A percentile compares a stretch with the other conserved stretches of the same genome.
These are phyloP conservation scores for Borovskyia barvae DNA, from an alignment of 208 protist species.

Conservation along the genomic window DNA sequence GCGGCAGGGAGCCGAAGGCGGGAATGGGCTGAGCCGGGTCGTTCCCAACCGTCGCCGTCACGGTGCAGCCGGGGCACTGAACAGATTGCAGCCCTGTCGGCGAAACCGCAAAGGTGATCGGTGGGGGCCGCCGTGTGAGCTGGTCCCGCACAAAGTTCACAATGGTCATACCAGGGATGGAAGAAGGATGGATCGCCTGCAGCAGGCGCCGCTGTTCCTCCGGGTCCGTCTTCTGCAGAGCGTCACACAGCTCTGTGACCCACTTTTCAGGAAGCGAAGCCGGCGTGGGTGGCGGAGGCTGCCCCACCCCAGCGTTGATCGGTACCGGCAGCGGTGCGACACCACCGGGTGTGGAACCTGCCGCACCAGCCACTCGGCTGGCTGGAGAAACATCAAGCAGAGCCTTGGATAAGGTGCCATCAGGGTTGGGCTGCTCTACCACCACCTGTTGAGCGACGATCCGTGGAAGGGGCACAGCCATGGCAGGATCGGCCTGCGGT, in stretches of 20 bases:
- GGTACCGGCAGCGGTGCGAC: constrained; percentile 9
- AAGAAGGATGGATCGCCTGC: constrained; percentile 36
- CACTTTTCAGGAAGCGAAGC: constrained; percentile 33
- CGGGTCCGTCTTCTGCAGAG: constrained; percentile 36
- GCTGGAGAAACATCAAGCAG: constrained; percentile 27
- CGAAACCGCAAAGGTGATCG: constrained; percentile 47
- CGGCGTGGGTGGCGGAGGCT: background rate
- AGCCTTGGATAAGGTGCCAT: constrained; percentile 29
- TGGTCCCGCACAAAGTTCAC: constrained; percentile 56
- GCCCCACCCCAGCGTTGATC: background rate
- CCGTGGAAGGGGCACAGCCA: constrained; percentile 20
- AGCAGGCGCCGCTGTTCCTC: constrained; percentile 47
- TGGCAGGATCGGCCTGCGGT: constrained; percentile 7
- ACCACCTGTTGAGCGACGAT: constrained; percentile 18
- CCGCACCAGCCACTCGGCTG: constrained; percentile 1
- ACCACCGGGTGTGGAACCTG: background rate
- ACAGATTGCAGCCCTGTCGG: constrained; percentile 36
- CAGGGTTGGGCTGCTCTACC: constrained; percentile 37
- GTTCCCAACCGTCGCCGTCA: constrained; percentile 51
- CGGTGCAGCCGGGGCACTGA: constrained; percentile 55
- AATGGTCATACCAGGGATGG: constrained; percentile 39
- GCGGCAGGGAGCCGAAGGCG: constrained; percentile 34
- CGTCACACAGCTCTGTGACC: constrained; percentile 47
- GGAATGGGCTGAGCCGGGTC: constrained; percentile 43
- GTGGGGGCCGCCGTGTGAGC: constrained; percentile 50